Conservation (phyloP, 306 rosid species). For the Arachis stenosperma region DNA sequence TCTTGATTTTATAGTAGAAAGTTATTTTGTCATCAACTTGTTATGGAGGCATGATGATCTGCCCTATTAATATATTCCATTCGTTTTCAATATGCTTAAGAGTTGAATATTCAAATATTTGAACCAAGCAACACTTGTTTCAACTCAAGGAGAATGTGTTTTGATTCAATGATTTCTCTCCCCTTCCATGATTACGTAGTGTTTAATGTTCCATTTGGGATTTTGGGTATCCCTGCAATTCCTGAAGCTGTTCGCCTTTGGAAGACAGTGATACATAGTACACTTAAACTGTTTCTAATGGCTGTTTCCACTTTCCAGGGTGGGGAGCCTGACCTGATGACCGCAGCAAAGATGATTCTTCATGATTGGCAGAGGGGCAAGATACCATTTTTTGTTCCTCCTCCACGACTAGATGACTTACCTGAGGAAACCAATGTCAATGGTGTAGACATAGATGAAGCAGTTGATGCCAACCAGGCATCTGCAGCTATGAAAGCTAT, state of each 20-base stretch:
- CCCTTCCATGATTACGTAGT: not conserved
- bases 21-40: not conserved
- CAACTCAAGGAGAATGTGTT: constrained; percentile 8
- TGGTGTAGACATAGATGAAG: constrained; percentile 47
- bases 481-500: constrained; percentile 85
- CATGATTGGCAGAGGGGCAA: constrained; percentile 99
- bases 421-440: constrained; percentile 52
- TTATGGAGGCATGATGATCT: constrained; percentile 8
- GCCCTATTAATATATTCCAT: not conserved
- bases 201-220: not conserved
- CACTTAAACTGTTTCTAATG: constrained; percentile 2
- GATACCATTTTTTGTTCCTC: constrained; percentile 86
- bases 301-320: constrained; percentile 60
- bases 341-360: constrained; percentile 90
- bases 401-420: constrained; percentile 60
- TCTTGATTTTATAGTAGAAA: not conserved
- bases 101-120: not conserved
- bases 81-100: not conserved
- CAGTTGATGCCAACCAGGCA: constrained; percentile 56
- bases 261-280: not conserved
- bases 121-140: constrained; percentile 1
- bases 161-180: not conserved
- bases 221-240: constrained; percentile 12
- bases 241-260: constrained; percentile 22
- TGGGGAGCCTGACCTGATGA: constrained; percentile 90